These are phyloP conservation scores for Aspergillus fructus DNA, from an alignment of 2,329 filamentous ascomycete genomes.

Conservation along the genomic window DNA sequence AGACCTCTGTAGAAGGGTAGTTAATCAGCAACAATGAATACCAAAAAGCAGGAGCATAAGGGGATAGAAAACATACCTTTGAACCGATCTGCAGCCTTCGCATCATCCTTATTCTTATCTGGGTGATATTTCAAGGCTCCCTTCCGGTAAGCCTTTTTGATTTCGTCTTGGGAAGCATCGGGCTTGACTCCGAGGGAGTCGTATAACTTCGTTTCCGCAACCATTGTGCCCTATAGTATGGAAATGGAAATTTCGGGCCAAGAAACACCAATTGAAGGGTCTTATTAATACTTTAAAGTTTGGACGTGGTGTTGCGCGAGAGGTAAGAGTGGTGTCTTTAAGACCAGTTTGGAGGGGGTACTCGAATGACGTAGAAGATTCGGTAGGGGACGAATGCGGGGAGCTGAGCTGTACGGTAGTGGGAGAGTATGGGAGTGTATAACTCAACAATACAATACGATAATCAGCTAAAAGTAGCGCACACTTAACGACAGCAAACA, in stretches of 20 bases:
- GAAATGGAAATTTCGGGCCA: constrained; percentile 6
- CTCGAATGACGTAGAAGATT: constrained; percentile 40
- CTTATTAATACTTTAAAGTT: neutral
- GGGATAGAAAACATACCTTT: constrained; percentile 58
- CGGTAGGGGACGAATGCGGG: constrained; percentile 13
- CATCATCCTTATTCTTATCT: constrained; percentile 96
- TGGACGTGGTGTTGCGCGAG: neutral
- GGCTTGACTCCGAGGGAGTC: constrained; percentile 78
- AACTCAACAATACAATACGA: neutral
- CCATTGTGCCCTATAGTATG: constrained; percentile 60
- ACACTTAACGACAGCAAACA: neutral
- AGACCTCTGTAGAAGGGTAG: constrained; percentile 62
- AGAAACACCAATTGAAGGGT: neutral
- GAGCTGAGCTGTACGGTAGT: neutral
- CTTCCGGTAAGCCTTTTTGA: constrained; percentile 88
- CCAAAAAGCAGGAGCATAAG: neutral
- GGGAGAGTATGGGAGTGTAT: neutral
- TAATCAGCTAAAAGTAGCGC: neutral
- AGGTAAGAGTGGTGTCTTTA: neutral
- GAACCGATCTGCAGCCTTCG: constrained; percentile 85
- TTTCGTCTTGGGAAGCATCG: constrained; percentile 82
- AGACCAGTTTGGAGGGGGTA: neutral
- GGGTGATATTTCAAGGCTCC: constrained; percentile 89
- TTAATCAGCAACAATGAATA: neutral
- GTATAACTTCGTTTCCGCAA: constrained; percentile 94